Base-by-base conservation (phyloP, 2,329 filamentous ascomycete species). In the Clonostachys rhizophaga region DNA sequence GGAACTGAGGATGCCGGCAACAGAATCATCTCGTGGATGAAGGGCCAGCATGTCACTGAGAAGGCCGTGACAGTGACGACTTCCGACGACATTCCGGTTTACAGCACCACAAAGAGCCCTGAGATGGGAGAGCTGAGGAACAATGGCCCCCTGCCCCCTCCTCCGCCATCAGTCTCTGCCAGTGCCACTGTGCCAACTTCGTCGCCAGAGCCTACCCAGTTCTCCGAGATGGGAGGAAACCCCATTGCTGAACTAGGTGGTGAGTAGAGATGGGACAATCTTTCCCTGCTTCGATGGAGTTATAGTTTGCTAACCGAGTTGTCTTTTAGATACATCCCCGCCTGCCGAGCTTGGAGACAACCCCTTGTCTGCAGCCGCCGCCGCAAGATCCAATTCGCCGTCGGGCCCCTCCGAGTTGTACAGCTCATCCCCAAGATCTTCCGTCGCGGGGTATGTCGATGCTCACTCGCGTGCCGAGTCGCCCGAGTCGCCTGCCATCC, bases 21-120 rank as follows among this genome's bases (percentile, higher is more conserved):
- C 47, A 69, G 71, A 35, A 75, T 83, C 54, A 57, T 71, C 11
- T 70, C 67, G 3, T 83, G 79, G 79, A 69, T 82, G 46, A 68
- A 67, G 45, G 71, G 69, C 9, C 71, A 76, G 45, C 57, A 61
- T 2, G 58, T 53, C 62, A n/a, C 66, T 14, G 57, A 63, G 42
- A 79, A 80, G 54, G 65, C 69, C 0, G 58, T 64, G 2, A 76
- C 75, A 0, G 58, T 72, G 45, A 72, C 70, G 4, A 73, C 68
- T 5, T 57, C 63, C 3, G 71, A 73, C 3, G 71, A 74, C n/a
- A 58, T 64, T 0, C 60, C 63, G 1, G 58, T 58, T 10, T 30
- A 30, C 24, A 30, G 24, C 24, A 30, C 3, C 9, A 10, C 24
- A 30, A 30, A 30, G 6, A 67, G 59, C 30, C 66, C 68, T 7